phyloP scores from a whole-genome alignment of 495 filamentous ascomycete genomes.

The Rhypophila decipiens region DNA sequence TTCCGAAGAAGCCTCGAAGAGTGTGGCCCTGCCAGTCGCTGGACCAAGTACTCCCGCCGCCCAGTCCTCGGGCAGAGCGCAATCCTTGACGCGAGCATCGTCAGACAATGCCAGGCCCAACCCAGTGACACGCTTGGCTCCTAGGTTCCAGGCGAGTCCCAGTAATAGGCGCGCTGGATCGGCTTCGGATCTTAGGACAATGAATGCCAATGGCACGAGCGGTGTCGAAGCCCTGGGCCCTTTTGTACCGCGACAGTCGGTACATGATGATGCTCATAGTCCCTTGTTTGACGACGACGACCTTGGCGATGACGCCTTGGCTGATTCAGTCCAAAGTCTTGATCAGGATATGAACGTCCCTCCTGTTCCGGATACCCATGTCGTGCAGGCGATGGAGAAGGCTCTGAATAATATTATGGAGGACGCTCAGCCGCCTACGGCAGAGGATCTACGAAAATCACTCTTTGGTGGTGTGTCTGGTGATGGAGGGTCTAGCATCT shows the following conservation, averaged over 20 bases:
- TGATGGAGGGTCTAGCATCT: conserved; percentile 40
- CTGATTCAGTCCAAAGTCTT: conserved; percentile 47
- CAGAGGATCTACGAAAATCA: conserved; percentile 55
- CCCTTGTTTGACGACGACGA: conserved; percentile 54
- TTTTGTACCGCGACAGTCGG: conserved; percentile 31
- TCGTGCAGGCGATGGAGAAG: conserved; percentile 90
- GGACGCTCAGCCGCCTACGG: conserved; percentile 51
- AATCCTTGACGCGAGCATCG: conserved; percentile 22
- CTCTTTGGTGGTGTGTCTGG: conserved; percentile 45
- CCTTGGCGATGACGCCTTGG: conserved; percentile 43
- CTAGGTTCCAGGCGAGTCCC: conserved; percentile 22
- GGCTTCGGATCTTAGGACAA: conserved; percentile 33
- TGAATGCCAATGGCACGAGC: conserved; percentile 24
- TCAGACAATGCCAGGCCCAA: conserved; percentile 36
- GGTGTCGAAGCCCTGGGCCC: conserved; percentile 25
- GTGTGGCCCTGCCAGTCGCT: conserved; percentile 16
- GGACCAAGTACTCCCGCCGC: conserved; percentile 21
- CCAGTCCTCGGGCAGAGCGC: conserved; percentile 5
- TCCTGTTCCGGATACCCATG: conserved; percentile 44
- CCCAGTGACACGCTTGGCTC: conserved; percentile 32
- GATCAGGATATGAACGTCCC: conserved; percentile 35
- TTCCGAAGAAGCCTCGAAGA: conserved; percentile 69
- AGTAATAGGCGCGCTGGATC: conserved; percentile 37
- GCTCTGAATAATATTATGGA: conserved; percentile 95
- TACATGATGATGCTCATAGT: conserved; percentile 38